Evolutionary conservation across 225 moss, liverwort and hornwort species (phyloP).

Genomic region (Pseudoscleropodium purum): DNA sequence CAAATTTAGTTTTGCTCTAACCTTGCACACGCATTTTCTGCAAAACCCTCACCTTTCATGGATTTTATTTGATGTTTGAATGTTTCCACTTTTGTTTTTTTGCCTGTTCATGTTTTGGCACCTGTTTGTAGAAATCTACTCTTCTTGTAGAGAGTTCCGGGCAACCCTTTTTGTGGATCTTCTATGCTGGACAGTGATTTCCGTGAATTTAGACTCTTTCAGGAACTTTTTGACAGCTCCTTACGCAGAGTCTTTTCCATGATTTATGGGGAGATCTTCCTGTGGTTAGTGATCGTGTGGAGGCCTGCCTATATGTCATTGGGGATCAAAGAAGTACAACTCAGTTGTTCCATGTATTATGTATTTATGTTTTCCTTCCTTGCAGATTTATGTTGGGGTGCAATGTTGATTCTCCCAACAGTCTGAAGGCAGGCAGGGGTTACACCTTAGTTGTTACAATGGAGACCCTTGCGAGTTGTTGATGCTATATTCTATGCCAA

Average conservation of each 20-base stretch:
- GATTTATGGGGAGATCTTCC: neutral
- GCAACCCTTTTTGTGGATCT: neutral
- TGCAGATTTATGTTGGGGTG: slow-evolving; percentile 26
- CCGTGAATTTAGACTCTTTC: neutral
- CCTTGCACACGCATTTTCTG: neutral
- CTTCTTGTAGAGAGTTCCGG: neutral
- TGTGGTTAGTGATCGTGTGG: neutral
- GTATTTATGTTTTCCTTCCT: neutral
- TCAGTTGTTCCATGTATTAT: neutral
- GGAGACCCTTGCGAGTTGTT: neutral
- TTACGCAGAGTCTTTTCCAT: neutral
- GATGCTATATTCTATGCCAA: neutral
- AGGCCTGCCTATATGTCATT: neutral
- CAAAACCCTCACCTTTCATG: neutral
- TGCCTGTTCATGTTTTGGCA: neutral
- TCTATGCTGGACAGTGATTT: neutral
- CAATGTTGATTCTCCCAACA: slow-evolving; percentile 1
- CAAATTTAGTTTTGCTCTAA: neutral
- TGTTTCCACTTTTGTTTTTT: neutral
- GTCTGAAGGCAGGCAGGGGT: neutral
- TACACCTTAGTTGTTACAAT: neutral
- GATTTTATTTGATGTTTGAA: neutral
- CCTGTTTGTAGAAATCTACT: neutral
- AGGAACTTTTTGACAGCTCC: neutral
- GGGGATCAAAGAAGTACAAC: neutral